Evolutionary conservation across 2,329 filamentous ascomycete species (phyloP), one percentile per base, ranked within the genome.

Genomic region (Aspergillus sp.): DNA sequence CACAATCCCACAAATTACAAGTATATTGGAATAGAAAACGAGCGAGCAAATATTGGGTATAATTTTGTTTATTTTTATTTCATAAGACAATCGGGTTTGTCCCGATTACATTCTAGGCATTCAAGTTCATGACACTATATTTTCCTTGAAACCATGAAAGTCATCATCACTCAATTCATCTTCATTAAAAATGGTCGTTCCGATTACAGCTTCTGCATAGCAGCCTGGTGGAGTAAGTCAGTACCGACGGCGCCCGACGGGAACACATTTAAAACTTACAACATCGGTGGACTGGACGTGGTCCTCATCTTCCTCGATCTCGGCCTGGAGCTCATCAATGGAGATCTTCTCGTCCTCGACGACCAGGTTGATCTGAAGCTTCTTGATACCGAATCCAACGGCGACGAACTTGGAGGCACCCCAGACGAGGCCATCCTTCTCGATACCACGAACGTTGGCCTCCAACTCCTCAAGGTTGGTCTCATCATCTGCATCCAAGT

Each of bases 321-420:
- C 72, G 75, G 91, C 87, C 84, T 96, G 86, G 68, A 99, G 88
- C 63, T 97, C 93, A 68, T 89, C 85, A 65, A 90, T 77, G 66
- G 90, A 93, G 74, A 99, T 78, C 86, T 97, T 97, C 67, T 98
- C 93, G 76, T 99, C 95, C 84, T 98, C 95, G 65, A 98, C 83
- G 70, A 98, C 92, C 68, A 98, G 80, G 88, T 91, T 98, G 84
- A 99, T 96, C 86, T 98, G 93, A 64, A 99, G 88, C 87, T 98
- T 98, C 85, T 90, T 95, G 84, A 99, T 96, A 84, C 95, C 95
- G 85, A 91, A 99, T 73, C 93, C 93, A 71, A 99, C 88, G 66
- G 93, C 78, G 52, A 96, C 88, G 65, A 96, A 83, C 84, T 95
- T 90, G 77, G 90, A 93, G 65, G 83, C 87, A 87, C 93, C 93